These are phyloP conservation scores for Peterozyma toletana DNA, from an alignment of 805 yeast genomes.

Conservation along the genomic window DNA sequence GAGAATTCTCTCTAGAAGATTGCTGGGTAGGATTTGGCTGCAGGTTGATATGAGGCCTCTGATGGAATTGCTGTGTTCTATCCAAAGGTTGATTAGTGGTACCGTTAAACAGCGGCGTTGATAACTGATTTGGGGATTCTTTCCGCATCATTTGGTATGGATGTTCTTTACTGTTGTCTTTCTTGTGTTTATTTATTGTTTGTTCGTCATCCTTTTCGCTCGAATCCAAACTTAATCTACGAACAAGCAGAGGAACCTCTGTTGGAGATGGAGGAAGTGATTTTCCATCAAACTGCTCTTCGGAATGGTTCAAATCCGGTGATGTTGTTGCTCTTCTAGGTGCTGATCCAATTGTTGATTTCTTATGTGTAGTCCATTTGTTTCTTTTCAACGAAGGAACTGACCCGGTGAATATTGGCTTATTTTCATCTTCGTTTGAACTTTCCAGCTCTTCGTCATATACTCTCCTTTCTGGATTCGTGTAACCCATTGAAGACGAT, in stretches of 20 bases:
- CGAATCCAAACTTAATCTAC: constrained; percentile 6
- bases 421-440: constrained; percentile 12
- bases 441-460: constrained; percentile 16
- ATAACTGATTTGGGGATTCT: constrained; percentile 10
- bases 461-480: constrained; percentile 39
- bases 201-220: constrained; percentile 2
- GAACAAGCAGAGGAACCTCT: too few species aligned
- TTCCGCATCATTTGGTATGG: constrained; percentile 4
- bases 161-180: constrained; percentile 8
- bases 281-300: too few species aligned
- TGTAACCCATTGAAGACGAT: constrained; percentile 49
- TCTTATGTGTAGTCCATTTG: constrained; percentile 43
- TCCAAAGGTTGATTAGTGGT: constrained; percentile 8
- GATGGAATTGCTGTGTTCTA: constrained; percentile 6
- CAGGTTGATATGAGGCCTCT: neutral
- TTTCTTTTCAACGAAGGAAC: constrained; percentile 28
- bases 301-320: too few species aligned
- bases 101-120: constrained; percentile 1
- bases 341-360: constrained; percentile 14
- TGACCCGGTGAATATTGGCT: constrained; percentile 7
- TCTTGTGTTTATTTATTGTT: constrained; percentile 6
- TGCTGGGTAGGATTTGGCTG: constrained; percentile 1
- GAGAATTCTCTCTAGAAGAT: neutral
- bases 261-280: too few species aligned
- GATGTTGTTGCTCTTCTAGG: neutral